These are phyloP conservation scores for Plasmodium inui DNA, from an alignment of 169 alveolate species.

Conservation along the genomic window DNA sequence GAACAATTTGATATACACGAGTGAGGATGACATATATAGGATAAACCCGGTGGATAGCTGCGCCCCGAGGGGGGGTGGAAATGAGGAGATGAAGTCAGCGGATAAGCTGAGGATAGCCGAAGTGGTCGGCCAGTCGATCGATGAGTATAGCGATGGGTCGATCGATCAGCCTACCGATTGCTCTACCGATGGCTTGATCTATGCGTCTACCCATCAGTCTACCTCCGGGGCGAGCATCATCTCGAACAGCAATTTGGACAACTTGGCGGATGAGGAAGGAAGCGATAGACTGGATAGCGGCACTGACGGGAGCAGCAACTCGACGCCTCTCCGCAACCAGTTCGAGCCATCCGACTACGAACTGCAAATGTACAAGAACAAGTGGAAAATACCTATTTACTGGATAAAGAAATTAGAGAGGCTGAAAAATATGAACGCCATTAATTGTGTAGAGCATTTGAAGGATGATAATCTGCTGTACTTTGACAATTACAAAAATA, in stretches of 20 bases:
- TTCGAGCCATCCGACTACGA: slow-evolving; percentile 32
- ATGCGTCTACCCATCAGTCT: too few species aligned
- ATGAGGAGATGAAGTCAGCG: too few species aligned
- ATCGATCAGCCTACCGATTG: not conserved
- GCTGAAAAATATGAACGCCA: slow-evolving; percentile 73
- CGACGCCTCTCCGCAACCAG: not conserved
- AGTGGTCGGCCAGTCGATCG: not conserved
- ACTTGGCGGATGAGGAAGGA: not conserved
- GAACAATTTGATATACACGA: slow-evolving; percentile 42
- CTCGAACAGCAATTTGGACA: slow-evolving; percentile 24
- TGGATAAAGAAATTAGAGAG: slow-evolving; percentile 70
- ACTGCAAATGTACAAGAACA: slow-evolving; percentile 32
- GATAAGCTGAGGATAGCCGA: not conserved
- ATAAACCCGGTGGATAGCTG: slow-evolving; percentile 6
- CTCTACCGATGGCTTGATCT: not conserved
- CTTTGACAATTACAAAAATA: slow-evolving; percentile 67
- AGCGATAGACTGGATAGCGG: not conserved
- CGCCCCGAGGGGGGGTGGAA: not conserved
- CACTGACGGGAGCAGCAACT: not conserved
- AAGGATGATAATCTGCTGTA: slow-evolving; percentile 66
- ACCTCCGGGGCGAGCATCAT: not conserved
- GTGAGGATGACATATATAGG: slow-evolving; percentile 74
- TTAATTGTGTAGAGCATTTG: slow-evolving; percentile 66
- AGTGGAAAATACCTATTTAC: slow-evolving; percentile 22
- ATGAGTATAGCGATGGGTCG: not conserved